These are phyloP conservation scores for Lactarius vividus DNA, from an alignment of 768 basidiomycete species.

Conservation along the genomic window DNA sequence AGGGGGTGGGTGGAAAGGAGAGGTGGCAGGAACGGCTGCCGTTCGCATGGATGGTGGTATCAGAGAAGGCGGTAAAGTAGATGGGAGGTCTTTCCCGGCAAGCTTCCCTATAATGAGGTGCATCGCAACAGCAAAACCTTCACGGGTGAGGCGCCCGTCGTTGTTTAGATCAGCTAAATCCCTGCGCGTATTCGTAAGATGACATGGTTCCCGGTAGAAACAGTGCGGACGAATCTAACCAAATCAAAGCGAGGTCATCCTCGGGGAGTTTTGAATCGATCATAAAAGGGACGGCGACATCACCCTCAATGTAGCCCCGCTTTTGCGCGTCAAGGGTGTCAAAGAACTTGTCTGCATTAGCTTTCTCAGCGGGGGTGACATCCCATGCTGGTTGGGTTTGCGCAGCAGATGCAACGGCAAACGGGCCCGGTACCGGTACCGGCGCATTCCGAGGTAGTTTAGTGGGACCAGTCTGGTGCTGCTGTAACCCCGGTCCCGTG, in stretches of 20 bases:
- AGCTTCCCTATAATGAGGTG: constrained; percentile 88
- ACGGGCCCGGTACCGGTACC: constrained; percentile 30
- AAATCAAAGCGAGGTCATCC: constrained; percentile 83
- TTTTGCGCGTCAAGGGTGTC: constrained; percentile 72
- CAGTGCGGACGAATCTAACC: constrained; percentile 54
- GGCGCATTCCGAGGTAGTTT: constrained; percentile 31
- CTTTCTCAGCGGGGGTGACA: constrained; percentile 77
- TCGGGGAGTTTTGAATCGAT: constrained; percentile 82
- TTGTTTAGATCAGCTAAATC: constrained; percentile 89
- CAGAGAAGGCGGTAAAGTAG: constrained; percentile 64
- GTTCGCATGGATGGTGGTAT: constrained; percentile 80
- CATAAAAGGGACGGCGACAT: constrained; percentile 95
- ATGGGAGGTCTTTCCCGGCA: constrained; percentile 72
- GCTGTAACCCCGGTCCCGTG: constrained; percentile 19
- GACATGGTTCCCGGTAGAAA: background rate
- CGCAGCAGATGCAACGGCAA: constrained; percentile 20
- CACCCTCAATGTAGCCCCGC: constrained; percentile 84
- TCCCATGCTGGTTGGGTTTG: constrained; percentile 61
- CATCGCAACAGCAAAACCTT: constrained; percentile 95
- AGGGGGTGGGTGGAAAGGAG: constrained; percentile 38
- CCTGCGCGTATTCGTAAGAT: constrained; percentile 45
- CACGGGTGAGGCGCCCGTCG: constrained; percentile 81
- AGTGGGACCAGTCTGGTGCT: constrained; percentile 28
- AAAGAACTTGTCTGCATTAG: constrained; percentile 74
- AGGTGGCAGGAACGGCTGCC: constrained; percentile 37